Evolutionary conservation across 2,329 filamentous ascomycete genomes (phyloP).

Genomic region (Curvularia eragrostidis): DNA sequence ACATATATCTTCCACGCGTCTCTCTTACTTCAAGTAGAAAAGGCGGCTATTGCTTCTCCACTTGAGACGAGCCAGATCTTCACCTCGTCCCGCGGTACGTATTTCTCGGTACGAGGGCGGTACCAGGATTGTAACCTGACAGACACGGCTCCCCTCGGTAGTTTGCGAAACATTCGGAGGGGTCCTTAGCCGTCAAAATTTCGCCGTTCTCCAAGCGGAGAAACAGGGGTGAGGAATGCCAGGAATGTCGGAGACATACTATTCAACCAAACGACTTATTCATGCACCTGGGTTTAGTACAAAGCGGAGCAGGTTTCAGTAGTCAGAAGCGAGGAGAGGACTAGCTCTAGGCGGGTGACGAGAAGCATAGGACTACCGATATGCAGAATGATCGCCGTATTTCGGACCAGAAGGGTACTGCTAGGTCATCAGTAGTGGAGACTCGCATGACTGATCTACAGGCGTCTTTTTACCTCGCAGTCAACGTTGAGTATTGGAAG

Average conservation of each 20-base stretch:
- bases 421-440: background rate
- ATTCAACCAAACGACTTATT: background rate
- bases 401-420: background rate
- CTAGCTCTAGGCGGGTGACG: background rate
- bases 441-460: background rate
- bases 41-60: background rate
- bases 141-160: background rate
- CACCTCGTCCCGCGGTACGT: background rate
- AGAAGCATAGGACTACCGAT: background rate
- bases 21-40: background rate
- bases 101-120: background rate
- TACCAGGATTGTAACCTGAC: background rate
- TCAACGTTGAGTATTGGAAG: background rate
- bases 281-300: background rate
- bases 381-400: background rate
- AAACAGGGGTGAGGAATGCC: background rate
- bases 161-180: background rate
- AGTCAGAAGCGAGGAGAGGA: background rate
- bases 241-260: background rate
- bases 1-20: background rate
- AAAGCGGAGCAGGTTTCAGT: background rate
- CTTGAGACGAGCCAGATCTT: background rate
- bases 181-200: background rate
- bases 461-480: background rate
- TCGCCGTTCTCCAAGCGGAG: background rate